Conservation (phyloP, 192 early-diverging fungal genomes). For the Coemansia biformis region DNA sequence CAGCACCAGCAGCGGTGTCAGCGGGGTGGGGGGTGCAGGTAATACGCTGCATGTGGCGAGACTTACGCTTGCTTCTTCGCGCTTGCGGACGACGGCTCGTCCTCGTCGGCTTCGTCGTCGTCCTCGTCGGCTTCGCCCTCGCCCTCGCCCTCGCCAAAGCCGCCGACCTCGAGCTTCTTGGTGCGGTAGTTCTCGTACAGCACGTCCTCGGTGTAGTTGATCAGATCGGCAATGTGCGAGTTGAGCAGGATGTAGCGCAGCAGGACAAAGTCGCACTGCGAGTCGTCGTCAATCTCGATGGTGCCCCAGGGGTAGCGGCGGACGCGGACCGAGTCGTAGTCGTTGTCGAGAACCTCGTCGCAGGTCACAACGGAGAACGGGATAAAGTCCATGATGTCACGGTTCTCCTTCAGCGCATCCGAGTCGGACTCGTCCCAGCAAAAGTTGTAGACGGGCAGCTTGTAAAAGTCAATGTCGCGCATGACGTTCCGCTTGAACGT, state of each 20-base stretch:
- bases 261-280: conserved; percentile 93
- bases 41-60: too few species aligned
- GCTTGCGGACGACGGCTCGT: conserved; percentile 1
- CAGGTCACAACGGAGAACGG: conserved; percentile 95
- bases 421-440: conserved; percentile 98
- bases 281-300: conserved; percentile 92
- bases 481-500: conserved; percentile 90
- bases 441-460: conserved; percentile 98
- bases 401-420: conserved; percentile 97
- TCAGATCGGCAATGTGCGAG: conserved; percentile 94
- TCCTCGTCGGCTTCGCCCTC: conserved; percentile 25
- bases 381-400: conserved; percentile 79
- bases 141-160: conserved; percentile 37
- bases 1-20: neutral
- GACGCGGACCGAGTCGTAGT: conserved; percentile 82
- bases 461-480: conserved; percentile 96
- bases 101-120: conserved; percentile 5
- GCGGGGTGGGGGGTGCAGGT: too few species aligned
- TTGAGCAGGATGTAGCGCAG: conserved; percentile 87
- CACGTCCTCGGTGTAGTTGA: conserved; percentile 91
- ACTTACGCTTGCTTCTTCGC: conserved; percentile 39
- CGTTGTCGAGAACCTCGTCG: conserved; percentile 71
- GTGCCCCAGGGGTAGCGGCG: conserved; percentile 93
- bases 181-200: conserved; percentile 96
- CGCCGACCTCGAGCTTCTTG: conserved; percentile 65